Base-by-base conservation (phyloP, 1,284 basidiomycete genomes). In the Rugosomyces carneus region DNA sequence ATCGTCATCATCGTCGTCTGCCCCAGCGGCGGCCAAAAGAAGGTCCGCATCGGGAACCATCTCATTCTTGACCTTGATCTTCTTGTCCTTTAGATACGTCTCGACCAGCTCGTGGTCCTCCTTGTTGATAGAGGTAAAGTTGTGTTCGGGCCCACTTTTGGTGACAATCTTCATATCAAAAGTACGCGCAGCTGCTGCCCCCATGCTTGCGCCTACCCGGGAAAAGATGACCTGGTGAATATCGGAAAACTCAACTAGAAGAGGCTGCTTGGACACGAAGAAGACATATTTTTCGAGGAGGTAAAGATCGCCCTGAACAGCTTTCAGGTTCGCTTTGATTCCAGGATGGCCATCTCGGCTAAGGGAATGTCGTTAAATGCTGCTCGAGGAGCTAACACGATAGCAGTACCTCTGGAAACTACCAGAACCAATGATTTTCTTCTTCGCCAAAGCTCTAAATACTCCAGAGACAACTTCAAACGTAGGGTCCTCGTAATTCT, bases 231-330 rank as follows among this genome's bases (percentile, higher is more conserved):
- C 88, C 66, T 90, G 87, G 57, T 93, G 85, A 48, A 98, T 88
- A 59, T 98, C 93, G 47, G 82, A 80, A 54, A 96, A 85, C 55
- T 96, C 90, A 57, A 98, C 80, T 58, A 97, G 84, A 31, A 87
- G 84, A 1, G 96, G 94, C 59, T 93, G 88, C 67, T 98, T 99
- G 49, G 94, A 93, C 45, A 99, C 93, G 72, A 98, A 99, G 68
- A 99, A 91, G 41, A 99, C 76, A 63, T 89, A 92, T 78, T 97
- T 97, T 64, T 99, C 96, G 52, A 99, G 83, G 71, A 98, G 83
- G 77, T 97, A 99, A 20, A 99, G 81, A 64, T 97, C 92, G 52
- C 96, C 96, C 65, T 97, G 94, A 11, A 90, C 81, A 36, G 96
- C 96, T 70, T 99, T 99, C 60, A 99, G 78, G 67, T 98, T 98